Conservation (phyloP, 106 monocot species). For the Dendrobium catenatum region DNA sequence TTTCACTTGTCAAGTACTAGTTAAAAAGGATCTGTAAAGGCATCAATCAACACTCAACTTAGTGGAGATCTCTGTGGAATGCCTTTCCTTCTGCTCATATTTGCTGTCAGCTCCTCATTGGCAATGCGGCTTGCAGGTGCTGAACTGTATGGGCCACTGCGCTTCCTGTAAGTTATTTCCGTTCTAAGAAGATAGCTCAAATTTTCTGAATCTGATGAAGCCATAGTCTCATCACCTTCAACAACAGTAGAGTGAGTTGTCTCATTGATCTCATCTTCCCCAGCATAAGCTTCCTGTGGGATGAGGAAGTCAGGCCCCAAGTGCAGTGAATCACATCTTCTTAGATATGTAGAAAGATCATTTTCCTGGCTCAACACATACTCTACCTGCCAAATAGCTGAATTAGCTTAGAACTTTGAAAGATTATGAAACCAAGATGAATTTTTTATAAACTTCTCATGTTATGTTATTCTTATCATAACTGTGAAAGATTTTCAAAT, state of each 20-base stretch:
- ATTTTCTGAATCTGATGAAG: conserved; percentile 74
- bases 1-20: neutral
- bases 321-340: conserved; percentile 53
- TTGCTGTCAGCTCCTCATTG: conserved; percentile 44
- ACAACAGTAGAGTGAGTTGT: conserved; percentile 76
- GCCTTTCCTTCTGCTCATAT: conserved; percentile 91
- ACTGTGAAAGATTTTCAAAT: no score
- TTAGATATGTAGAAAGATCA: conserved; percentile 55
- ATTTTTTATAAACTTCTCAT: neutral
- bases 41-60: conserved; percentile 23
- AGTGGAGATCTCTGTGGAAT: conserved; percentile 86
- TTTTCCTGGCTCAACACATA: conserved; percentile 63
- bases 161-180: conserved; percentile 43
- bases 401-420: neutral
- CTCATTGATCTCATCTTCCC: conserved; percentile 21
- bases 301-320: conserved; percentile 66
- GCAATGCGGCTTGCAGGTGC: conserved; percentile 25
- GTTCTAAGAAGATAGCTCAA: conserved; percentile 33
- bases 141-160: conserved; percentile 38
- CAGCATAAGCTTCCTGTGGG: conserved; percentile 30
- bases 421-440: neutral
- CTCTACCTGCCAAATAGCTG: conserved; percentile 46
- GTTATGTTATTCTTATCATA: neutral
- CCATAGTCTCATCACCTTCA: conserved; percentile 63
- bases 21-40: neutral